Evolutionary conservation across 2,329 filamentous ascomycete genomes (phyloP).

Genomic region (Neofusicoccum parvum): DNA sequence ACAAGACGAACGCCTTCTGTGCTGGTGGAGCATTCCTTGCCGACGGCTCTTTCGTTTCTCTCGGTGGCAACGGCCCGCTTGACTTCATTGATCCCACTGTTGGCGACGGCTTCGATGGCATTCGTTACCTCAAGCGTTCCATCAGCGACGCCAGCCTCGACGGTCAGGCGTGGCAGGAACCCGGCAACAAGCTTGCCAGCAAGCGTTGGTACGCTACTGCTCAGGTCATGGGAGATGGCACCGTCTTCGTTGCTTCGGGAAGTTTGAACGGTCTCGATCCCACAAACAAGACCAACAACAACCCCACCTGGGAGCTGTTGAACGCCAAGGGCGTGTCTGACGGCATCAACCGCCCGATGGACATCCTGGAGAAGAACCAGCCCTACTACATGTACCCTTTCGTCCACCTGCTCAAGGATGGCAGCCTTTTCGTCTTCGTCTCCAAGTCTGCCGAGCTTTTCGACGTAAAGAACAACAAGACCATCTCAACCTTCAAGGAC

Average conservation of each 20-base stretch:
- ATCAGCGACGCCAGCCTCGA: constrained; percentile 47
- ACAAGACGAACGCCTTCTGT: constrained; percentile 64
- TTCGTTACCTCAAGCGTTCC: constrained; percentile 57
- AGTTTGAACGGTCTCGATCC: constrained; percentile 62
- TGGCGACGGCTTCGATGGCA: constrained; percentile 59
- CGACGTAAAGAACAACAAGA: constrained; percentile 50
- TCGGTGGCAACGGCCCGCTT: constrained; percentile 62
- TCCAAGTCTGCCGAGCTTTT: constrained; percentile 61
- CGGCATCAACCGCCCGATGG: constrained; percentile 53
- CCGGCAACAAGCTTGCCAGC: constrained; percentile 56
- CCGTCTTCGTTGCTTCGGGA: constrained; percentile 62
- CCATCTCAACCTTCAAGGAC: constrained; percentile 53
- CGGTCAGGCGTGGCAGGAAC: constrained; percentile 57
- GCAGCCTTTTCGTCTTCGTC: constrained; percentile 59
- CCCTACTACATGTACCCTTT: constrained; percentile 69
- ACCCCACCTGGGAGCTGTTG: constrained; percentile 65
- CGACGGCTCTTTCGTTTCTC: constrained; percentile 57
- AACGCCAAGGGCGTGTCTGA: constrained; percentile 50
- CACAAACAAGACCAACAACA: constrained; percentile 58
- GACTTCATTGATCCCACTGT: constrained; percentile 60
- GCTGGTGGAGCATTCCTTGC: constrained; percentile 61
- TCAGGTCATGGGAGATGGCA: constrained; percentile 60
- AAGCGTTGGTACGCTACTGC: constrained; percentile 64
- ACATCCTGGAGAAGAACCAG: constrained; percentile 59
- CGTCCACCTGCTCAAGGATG: constrained; percentile 60